Evolutionary conservation across 345 rosid genomes (phyloP).

Genomic region (Euphorbia tirucalli): DNA sequence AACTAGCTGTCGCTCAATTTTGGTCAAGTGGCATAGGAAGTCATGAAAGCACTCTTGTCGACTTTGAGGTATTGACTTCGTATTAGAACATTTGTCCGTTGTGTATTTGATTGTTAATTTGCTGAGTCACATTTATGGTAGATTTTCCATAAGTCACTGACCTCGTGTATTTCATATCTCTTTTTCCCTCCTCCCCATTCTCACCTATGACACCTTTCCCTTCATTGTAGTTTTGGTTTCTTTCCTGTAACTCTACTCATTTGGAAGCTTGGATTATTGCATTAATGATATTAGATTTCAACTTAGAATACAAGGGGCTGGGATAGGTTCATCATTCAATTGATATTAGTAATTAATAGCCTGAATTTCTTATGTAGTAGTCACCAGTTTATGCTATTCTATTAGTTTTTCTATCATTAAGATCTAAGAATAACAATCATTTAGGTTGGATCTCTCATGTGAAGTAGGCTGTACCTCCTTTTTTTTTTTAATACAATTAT

Average conservation of each 20-base stretch:
- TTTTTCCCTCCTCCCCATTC: not conserved
- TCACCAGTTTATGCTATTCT: no score
- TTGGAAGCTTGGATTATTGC: not conserved
- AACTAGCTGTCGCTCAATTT: constrained; percentile 89
- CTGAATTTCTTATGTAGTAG: no score
- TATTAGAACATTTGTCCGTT: not conserved
- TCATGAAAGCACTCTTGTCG: constrained; percentile 68
- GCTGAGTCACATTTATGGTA: not conserved
- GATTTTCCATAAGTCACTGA: not conserved
- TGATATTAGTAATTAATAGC: no score
- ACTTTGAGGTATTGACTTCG: constrained; percentile 73
- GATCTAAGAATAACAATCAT: not conserved
- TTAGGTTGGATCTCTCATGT: not conserved
- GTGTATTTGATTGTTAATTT: not conserved
- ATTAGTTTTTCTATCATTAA: no score
- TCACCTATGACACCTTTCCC: not conserved
- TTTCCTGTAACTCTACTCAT: not conserved
- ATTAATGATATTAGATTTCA: not conserved
- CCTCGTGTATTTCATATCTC: not conserved
- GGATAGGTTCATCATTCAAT: not conserved
- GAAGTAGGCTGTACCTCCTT: no score
- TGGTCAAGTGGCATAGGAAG: constrained; percentile 99
- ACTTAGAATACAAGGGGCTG: not conserved
- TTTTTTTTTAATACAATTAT: no score
- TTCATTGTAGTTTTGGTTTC: not conserved